Base-by-base conservation (phyloP, 495 filamentous ascomycete genomes). In the Extremus antarcticus region DNA sequence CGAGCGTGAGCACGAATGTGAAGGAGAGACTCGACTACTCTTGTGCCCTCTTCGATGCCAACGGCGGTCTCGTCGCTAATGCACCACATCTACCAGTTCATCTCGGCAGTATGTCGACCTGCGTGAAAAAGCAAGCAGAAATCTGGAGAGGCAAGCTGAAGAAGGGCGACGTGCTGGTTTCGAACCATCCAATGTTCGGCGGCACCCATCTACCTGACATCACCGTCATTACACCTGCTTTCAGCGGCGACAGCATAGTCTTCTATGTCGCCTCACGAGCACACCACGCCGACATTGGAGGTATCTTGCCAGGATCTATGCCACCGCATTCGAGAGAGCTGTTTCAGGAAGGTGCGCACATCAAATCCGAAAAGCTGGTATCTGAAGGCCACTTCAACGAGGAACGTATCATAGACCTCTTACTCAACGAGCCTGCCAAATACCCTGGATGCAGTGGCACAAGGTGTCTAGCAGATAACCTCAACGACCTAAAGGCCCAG, bases 11-110 rank as follows among this genome's bases (percentile, higher is more conserved):
- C 54, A 98, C 92, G 3, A 98, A 98, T 65, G 92, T 98, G 63
- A 98, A 98, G 64, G 92, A 98, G 69, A 83, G 92, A 1, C 78
- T 98, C 3, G 92, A 98, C 63, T 98, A 96, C 61, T 95, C 90
- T 1, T 98, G 92, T 60, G 92, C 92, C 32, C 78, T 98, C 15
- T 98, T 98, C 59, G 92, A 95, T 57, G 78, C 84, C 1, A 78
- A 81, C n/a, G 92, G 92, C 15, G 90, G 88, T 0, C 72, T 98
- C 0, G 92, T 98, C 3, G 92, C 92, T 1, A 98, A 98, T 69
- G 84, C 92, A 23, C 92, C 92, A 0, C 92, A 98, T 71, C 71
- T 98, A 22, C 92, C 92, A 0, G 89, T 97, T 9, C 92, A 98
- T 67, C 73, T 98, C 10, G 86, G 92, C 63, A 78, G 79, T 50